phyloP scores from a whole-genome alignment of 352 stramenopile species.

The Globisporangium carolinianum region DNA sequence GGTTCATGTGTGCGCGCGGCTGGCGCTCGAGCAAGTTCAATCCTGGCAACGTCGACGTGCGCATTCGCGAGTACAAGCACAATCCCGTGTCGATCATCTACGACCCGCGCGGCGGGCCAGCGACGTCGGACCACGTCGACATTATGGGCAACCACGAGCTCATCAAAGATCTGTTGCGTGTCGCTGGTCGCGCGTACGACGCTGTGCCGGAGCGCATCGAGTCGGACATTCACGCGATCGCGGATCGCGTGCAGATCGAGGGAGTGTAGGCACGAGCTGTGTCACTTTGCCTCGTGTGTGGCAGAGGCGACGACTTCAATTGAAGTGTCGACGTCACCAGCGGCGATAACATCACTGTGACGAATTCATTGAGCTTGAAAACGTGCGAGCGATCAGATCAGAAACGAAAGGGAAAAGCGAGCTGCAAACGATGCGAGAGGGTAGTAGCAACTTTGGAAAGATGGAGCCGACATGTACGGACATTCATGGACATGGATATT shows the following conservation, averaged over 20 bases:
- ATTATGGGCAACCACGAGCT: slow-evolving; percentile 93
- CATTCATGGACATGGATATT: too few species aligned
- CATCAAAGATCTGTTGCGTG: slow-evolving; percentile 68
- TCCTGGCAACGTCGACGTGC: slow-evolving; percentile 79
- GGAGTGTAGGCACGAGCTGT: too few species aligned
- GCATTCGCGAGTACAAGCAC: slow-evolving; percentile 71
- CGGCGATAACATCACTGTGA: too few species aligned
- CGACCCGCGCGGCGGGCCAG: slow-evolving; percentile 58
- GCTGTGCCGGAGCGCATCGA: slow-evolving; percentile 63
- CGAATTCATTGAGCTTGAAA: too few species aligned
- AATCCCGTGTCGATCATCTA: slow-evolving; percentile 72
- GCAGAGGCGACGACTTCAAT: too few species aligned
- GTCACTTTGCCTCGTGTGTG: too few species aligned
- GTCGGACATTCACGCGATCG: slow-evolving; percentile 62
- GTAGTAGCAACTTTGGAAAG: too few species aligned
- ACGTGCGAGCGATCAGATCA: too few species aligned
- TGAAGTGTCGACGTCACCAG: too few species aligned
- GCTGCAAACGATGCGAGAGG: too few species aligned
- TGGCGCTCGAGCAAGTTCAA: slow-evolving; percentile 86
- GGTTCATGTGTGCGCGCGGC: slow-evolving; percentile 90
- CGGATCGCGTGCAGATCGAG: slow-evolving; percentile 15
- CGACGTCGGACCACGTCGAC: slow-evolving; percentile 91
- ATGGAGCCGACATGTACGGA: too few species aligned
- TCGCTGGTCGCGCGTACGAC: slow-evolving; percentile 59
- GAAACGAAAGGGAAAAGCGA: too few species aligned